phyloP scores from a whole-genome alignment of 2,329 filamentous ascomycete genomes.

The Colletotrichum sp. region DNA sequence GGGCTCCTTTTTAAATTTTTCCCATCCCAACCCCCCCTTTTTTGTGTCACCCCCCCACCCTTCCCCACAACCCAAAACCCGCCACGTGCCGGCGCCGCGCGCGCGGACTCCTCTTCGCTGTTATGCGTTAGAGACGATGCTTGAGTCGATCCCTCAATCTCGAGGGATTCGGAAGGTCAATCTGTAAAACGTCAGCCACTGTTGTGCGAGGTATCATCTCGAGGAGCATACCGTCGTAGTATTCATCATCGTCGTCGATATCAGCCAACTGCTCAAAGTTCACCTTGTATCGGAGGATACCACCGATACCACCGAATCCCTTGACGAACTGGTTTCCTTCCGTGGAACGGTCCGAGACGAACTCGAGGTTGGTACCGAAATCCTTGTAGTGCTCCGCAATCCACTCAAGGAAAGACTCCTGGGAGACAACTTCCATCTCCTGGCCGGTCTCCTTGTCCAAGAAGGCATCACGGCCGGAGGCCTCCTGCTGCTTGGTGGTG shows the following conservation, averaged over 20 bases:
- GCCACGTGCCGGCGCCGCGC: constrained; percentile 24
- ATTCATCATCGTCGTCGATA: constrained; percentile 88
- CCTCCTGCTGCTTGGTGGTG: constrained; percentile 86
- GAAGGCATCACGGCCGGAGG: constrained; percentile 78
- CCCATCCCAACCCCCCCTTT: too few relatives aligned
- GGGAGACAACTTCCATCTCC: constrained; percentile 93
- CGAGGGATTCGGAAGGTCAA: constrained; percentile 92
- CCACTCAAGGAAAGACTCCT: constrained; percentile 98
- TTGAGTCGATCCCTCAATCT: constrained; percentile 84
- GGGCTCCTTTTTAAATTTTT: too few relatives aligned
- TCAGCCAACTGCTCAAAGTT: constrained; percentile 99
- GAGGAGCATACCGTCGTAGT: constrained; percentile 68
- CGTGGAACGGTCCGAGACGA: constrained; percentile 95
- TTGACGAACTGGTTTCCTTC: constrained; percentile 99
- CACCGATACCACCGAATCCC: constrained; percentile 98
- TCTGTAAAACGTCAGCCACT: constrained; percentile 51
- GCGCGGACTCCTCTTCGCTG: constrained; percentile 31
- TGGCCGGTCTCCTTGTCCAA: constrained; percentile 95
- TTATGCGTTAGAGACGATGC: constrained; percentile 44
- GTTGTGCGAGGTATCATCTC: background rate
- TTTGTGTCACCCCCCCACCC: too few relatives aligned
- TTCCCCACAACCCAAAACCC: too few relatives aligned
- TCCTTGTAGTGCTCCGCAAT: constrained; percentile 98
- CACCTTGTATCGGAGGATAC: constrained; percentile 98
- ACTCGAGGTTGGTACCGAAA: constrained; percentile 94